Evolutionary conservation across 2,329 filamentous ascomycete species (phyloP), one percentile per base, ranked within the genome.

Genomic region (Aspergillus bombycis): DNA sequence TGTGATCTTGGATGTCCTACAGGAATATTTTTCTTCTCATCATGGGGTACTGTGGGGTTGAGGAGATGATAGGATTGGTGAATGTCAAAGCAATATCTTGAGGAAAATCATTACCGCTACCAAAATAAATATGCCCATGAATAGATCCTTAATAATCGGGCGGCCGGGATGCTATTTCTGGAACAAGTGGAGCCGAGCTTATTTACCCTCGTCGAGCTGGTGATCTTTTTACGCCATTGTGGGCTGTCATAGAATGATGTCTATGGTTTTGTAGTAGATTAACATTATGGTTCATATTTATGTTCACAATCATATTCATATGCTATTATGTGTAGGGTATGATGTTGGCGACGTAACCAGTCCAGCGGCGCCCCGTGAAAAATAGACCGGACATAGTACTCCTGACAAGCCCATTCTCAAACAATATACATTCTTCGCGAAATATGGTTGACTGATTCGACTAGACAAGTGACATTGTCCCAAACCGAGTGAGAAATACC

Each of bases 181-280:
- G 59, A 43, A 57, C 59, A 14, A 21, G 62, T 66, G 59, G 64
- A 34, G 48, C 62, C 36, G 52, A 66, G 64, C 62, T 64, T 66
- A 64, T 56, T 50, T 55, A 30, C 38, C 7, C 38, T 21, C 16
- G 11, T 32, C 19, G 26, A 19, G 16, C 21, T 26, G 32, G n/a
- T 14, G n/a, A 50, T 21, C 12, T 50, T 30, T 11, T 23, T 19
- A 16, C 9, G 26, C 12, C 16, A 50, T 26, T n/a, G 14, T 50
- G 26, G 26, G 46, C 48, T 52, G 34, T 32, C 16, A 46, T 34
- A 1, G 7, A 10, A 28, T 11, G 19, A 23, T 26, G 7, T 4
- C 5, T 16, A 19, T 26, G 21, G 16, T 23, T 52, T 32, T 10
- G 21, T 32, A n/a, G 30, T 34, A 2, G 19, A n/a, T 21, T n/a